A percentile compares a stretch with the other conserved stretches of the same genome.
Conservation (phyloP, 164 flowering plant species). For the Aristolochia contorta region DNA sequence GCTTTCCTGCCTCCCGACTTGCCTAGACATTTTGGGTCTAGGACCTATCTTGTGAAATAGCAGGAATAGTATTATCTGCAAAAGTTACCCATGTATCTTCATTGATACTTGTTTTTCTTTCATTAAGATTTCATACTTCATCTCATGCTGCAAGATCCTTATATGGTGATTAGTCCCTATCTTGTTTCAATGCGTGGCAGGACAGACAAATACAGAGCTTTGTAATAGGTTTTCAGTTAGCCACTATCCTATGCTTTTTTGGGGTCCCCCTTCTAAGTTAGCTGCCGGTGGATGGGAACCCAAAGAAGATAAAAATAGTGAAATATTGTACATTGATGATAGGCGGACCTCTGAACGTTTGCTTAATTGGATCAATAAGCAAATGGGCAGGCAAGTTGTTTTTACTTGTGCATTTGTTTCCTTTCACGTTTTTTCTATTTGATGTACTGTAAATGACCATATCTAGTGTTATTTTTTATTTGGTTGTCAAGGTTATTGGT, state of each 20-base stretch:
- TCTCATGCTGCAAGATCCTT: background rate
- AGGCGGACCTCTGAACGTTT: conserved; percentile 78
- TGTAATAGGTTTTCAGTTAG: conserved; percentile 81
- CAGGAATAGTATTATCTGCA: background rate
- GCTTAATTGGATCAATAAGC: conserved; percentile 83
- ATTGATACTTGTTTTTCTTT: background rate
- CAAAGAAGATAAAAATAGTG: conserved; percentile 37
- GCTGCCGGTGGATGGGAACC: conserved; percentile 53
- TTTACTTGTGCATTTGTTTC: background rate
- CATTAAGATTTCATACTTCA: background rate
- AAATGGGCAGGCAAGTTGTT: conserved; percentile 53
- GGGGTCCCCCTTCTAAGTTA: conserved; percentile 81
- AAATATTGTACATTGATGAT: conserved; percentile 50
- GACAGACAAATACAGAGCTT: conserved; percentile 81
- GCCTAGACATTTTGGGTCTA: background rate
- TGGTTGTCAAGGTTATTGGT: too few relatives aligned
- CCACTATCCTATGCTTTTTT: conserved; percentile 86
- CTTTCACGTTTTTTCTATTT: too few relatives aligned
- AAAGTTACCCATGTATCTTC: background rate
- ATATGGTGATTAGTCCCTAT: conserved; percentile 22
- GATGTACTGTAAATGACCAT: too few relatives aligned
- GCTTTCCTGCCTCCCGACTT: background rate
- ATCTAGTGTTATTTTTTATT: too few relatives aligned
- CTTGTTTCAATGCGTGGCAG: conserved; percentile 54
- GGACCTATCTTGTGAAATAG: background rate